Percentiles rank a stretch among this genome's conserved stretches.
phyloP scores from a whole-genome alignment of 805 yeast species.

The Millerozyma acaciae region DNA sequence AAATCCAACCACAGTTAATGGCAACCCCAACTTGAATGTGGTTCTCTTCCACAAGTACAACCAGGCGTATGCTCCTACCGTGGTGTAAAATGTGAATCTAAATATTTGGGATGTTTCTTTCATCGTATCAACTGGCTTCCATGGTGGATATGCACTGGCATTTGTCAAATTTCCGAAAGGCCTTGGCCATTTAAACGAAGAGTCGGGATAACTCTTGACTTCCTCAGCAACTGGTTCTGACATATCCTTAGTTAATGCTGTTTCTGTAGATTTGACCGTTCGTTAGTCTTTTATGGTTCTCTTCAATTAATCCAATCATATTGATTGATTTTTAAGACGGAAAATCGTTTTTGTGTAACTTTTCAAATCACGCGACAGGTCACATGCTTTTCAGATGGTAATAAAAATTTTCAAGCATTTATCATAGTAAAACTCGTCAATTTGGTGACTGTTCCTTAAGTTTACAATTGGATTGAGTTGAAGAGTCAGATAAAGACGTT shows the following conservation, averaged over 20 bases:
- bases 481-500: constrained; percentile 1
- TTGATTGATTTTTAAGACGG: constrained; percentile 1
- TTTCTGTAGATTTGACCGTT: no score
- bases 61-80: constrained; percentile 47
- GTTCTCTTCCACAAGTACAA: constrained; percentile 42
- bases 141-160: constrained; percentile 42
- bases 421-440: constrained; percentile 1
- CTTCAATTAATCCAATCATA: constrained; percentile 10
- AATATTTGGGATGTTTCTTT: constrained; percentile 46
- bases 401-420: constrained; percentile 1
- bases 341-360: constrained; percentile 5
- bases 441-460: background rate
- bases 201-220: constrained; percentile 24
- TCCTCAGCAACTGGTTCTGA: constrained; percentile 9
- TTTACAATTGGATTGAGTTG: background rate
- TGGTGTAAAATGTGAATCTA: constrained; percentile 44
- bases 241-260: constrained; percentile 5
- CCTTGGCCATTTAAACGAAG: constrained; percentile 38
- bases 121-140: constrained; percentile 54
- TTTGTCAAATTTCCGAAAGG: constrained; percentile 38
- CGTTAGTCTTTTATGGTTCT: constrained; percentile 1
- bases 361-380: background rate
- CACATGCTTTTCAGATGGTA: constrained; percentile 4
- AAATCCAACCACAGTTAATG: constrained; percentile 36
- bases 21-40: constrained; percentile 38